Conservation (phyloP, 2,329 filamentous ascomycete species). For the Geoglossum cookeanum region DNA sequence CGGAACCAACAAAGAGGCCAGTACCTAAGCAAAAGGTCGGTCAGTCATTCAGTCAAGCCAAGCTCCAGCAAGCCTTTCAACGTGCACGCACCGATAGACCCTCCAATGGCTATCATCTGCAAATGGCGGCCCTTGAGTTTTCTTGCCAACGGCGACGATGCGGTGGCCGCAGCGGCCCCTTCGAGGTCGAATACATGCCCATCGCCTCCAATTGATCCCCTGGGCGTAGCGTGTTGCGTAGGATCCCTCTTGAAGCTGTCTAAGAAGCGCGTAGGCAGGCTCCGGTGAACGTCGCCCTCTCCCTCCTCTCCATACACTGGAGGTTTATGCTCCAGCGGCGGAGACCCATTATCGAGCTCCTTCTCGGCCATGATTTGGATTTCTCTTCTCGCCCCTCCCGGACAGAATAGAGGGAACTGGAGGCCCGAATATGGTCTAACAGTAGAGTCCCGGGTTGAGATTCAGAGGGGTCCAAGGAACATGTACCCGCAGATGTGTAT, state of each 20-base stretch:
- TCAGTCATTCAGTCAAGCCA: not conserved
- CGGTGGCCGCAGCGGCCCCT: constrained; percentile 39
- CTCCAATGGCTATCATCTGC: constrained; percentile 96
- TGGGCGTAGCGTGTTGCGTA: constrained; percentile 30
- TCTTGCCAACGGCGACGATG: constrained; percentile 54
- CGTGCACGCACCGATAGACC: constrained; percentile 49
- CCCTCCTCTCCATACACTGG: not conserved
- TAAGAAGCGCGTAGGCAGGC: constrained; percentile 23
- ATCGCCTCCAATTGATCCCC: constrained; percentile 28
- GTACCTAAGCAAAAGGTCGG: constrained; percentile 32
- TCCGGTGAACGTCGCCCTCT: not conserved
- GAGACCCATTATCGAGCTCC: not conserved
- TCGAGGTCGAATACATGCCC: constrained; percentile 44
- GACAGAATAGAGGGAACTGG: too few relatives aligned
- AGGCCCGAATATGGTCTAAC: too few relatives aligned
- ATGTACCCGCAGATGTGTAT: too few relatives aligned
- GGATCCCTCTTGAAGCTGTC: constrained; percentile 47
- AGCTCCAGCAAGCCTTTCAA: not conserved
- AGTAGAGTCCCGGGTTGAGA: too few relatives aligned
- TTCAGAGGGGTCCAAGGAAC: too few relatives aligned
- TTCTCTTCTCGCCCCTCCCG: not conserved
- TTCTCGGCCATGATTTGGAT: not conserved
- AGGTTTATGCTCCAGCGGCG: not conserved
- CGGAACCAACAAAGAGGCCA: constrained; percentile 74
- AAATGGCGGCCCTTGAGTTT: constrained; percentile 69